Evolutionary conservation across 805 yeast species (phyloP).

Genomic region (Metschnikowia shivogae): DNA sequence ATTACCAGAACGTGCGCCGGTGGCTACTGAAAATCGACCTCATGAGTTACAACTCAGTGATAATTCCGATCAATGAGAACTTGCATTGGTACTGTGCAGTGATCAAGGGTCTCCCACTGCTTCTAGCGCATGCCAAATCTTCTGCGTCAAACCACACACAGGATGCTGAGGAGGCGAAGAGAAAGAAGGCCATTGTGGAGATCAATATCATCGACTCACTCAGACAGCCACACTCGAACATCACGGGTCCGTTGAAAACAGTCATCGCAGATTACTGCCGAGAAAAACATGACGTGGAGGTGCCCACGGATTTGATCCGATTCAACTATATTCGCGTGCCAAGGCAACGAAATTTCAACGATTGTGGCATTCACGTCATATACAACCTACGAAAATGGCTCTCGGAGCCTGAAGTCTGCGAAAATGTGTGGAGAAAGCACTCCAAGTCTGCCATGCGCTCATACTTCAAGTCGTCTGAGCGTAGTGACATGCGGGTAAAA

Average conservation of each 20-base stretch:
- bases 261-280: slow-evolving; percentile 67
- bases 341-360: slow-evolving; percentile 81
- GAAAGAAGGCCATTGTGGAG: slow-evolving; percentile 22
- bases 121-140: slow-evolving; percentile 12
- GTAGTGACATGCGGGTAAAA: slow-evolving; percentile 11
- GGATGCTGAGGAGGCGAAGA: slow-evolving; percentile 6
- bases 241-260: slow-evolving; percentile 49
- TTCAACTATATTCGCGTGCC: slow-evolving; percentile 60
- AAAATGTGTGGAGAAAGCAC: slow-evolving; percentile 43
- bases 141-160: neutral
- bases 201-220: slow-evolving; percentile 75
- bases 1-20: slow-evolving; percentile 61
- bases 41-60: slow-evolving; percentile 51
- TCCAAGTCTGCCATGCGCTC: slow-evolving; percentile 9
- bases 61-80: slow-evolving; percentile 78
- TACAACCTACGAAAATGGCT: slow-evolving; percentile 63
- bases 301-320: slow-evolving; percentile 46
- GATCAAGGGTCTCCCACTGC: slow-evolving; percentile 49
- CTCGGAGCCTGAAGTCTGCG: slow-evolving; percentile 44
- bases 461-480: slow-evolving; percentile 11
- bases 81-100: slow-evolving; percentile 88
- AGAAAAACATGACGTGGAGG: slow-evolving; percentile 50
- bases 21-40: slow-evolving; percentile 75
- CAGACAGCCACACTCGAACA: slow-evolving; percentile 50
- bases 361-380: slow-evolving; percentile 91